Evolutionary conservation across 768 basidiomycete species (phyloP).

Genomic region (Tephrocybe sp.): DNA sequence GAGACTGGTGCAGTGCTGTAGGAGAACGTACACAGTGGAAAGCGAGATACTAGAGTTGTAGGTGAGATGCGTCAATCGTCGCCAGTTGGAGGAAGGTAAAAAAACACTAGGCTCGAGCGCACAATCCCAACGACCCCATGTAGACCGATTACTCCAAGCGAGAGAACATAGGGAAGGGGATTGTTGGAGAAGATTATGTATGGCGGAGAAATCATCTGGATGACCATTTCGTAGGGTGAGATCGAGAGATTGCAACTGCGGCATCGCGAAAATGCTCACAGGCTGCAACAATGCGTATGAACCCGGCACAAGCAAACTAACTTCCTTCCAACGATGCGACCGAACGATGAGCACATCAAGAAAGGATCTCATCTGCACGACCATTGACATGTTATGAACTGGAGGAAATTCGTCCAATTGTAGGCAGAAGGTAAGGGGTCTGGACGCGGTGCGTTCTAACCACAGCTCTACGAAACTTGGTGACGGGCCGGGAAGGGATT

Average conservation of each 20-base stretch:
- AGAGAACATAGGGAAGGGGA: conserved; percentile 18
- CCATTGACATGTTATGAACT: neutral
- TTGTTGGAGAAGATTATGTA: conserved; percentile 15
- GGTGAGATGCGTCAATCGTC: conserved; percentile 19
- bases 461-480: conserved; percentile 12
- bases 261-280: conserved; percentile 9
- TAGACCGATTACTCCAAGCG: conserved; percentile 19
- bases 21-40: conserved; percentile 18
- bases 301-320: conserved; percentile 21
- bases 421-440: conserved; percentile 16
- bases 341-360: conserved; percentile 7
- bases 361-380: neutral
- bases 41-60: conserved; percentile 21
- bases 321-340: conserved; percentile 19
- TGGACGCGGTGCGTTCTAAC: conserved; percentile 15
- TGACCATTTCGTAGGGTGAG: conserved; percentile 23
- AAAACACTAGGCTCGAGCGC: conserved; percentile 15
- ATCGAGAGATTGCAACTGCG: conserved; percentile 16
- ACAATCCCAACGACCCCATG: conserved; percentile 21
- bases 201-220: conserved; percentile 13
- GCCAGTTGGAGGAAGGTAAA: conserved; percentile 18
- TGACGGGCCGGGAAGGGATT: conserved; percentile 11
- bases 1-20: conserved; percentile 19
- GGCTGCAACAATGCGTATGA: conserved; percentile 13
- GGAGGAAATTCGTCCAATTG: conserved; percentile 14